Conservation (phyloP, 2,329 filamentous ascomycete genomes). For the Colletotrichum chrysophilum region DNA sequence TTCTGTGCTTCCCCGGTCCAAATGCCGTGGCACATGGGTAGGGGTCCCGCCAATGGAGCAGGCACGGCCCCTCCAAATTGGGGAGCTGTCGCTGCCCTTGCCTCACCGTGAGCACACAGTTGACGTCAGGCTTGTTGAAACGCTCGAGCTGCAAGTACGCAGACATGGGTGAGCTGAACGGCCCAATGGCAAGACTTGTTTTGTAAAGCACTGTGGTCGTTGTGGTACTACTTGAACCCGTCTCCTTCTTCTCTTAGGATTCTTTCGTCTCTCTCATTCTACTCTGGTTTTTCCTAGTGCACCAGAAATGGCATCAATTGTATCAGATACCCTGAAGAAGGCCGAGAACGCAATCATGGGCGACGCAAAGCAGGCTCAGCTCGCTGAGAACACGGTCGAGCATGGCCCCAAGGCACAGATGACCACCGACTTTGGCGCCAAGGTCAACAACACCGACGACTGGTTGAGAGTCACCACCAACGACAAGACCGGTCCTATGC, state of each 20-base stretch:
- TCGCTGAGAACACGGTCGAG: conserved; percentile 64
- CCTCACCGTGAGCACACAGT: background rate
- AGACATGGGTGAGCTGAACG: background rate
- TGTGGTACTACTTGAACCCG: background rate
- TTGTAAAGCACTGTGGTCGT: background rate
- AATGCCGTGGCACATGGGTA: background rate
- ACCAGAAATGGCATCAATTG: conserved; percentile 22
- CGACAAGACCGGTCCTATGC: conserved; percentile 67
- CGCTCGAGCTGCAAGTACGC: background rate
- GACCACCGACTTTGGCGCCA: conserved; percentile 80
- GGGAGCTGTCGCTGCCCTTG: background rate
- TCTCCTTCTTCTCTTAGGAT: background rate
- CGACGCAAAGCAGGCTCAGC: conserved; percentile 65
- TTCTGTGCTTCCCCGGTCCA: background rate
- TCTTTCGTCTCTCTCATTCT: rapidly evolving
- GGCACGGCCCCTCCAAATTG: background rate
- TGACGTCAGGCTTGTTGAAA: conserved; percentile 4
- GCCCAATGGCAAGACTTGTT: background rate
- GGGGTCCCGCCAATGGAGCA: background rate
- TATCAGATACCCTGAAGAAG: conserved; percentile 40
- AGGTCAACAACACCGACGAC: conserved; percentile 75
- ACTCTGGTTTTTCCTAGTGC: background rate
- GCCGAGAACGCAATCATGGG: conserved; percentile 47
- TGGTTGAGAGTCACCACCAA: conserved; percentile 73
- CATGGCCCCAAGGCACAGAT: conserved; percentile 63